Evolutionary conservation across 768 basidiomycete genomes (phyloP).

Genomic region (Brasilioporus rufonigricans): DNA sequence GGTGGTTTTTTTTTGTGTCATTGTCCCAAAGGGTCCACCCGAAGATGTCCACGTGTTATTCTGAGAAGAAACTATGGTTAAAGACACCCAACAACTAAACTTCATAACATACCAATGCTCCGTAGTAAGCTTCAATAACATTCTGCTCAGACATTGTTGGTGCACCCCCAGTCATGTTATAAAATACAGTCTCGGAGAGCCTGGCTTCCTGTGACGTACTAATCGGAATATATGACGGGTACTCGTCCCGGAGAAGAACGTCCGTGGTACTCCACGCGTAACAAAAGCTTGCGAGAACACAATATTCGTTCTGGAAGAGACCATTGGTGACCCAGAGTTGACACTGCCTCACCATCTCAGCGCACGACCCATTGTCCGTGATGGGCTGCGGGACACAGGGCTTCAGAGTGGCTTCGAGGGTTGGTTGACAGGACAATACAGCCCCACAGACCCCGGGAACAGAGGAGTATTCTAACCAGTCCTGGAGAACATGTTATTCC

Average conservation of each 20-base stretch:
- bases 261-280: constrained; percentile 24
- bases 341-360: constrained; percentile 15
- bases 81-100: no score
- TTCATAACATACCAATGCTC: constrained; percentile 12
- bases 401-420: not conserved
- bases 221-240: constrained; percentile 4
- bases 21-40: not conserved
- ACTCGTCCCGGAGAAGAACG: constrained; percentile 16
- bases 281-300: constrained; percentile 25
- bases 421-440: no score
- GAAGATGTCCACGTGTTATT: constrained; percentile 12
- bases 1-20: no score
- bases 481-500: constrained; percentile 7
- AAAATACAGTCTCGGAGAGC: constrained; percentile 19
- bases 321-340: constrained; percentile 19
- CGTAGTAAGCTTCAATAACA: constrained; percentile 21
- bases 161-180: constrained; percentile 20
- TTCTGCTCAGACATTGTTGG: constrained; percentile 20
- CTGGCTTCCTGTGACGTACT: constrained; percentile 9
- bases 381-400: constrained; percentile 18
- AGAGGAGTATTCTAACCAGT: constrained; percentile 24
- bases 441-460: constrained; percentile 12
- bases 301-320: constrained; percentile 25
- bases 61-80: not conserved
- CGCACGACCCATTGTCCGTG: constrained; percentile 23